Evolutionary conservation across 2,329 filamentous ascomycete genomes (phyloP).

Genomic region (Alternaria panax): DNA sequence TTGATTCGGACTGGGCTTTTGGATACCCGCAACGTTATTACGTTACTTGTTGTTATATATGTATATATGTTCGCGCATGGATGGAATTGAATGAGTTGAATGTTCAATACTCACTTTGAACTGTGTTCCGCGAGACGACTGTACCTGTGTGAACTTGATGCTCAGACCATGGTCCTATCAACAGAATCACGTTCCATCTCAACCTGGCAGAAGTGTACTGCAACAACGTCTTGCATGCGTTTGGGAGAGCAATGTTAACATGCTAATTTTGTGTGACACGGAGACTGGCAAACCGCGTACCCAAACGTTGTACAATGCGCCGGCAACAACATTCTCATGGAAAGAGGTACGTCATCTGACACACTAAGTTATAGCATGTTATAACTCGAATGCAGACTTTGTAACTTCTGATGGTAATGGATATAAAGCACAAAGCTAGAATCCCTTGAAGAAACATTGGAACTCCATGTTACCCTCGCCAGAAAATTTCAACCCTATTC

Average conservation of each 20-base stretch:
- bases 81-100: not conserved
- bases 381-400: not conserved
- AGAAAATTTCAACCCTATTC: not conserved
- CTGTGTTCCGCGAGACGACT: not conserved
- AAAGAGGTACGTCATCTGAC: not conserved
- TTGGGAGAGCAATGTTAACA: not conserved
- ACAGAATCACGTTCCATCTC: not conserved
- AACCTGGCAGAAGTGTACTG: not conserved
- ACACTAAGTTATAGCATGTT: not conserved
- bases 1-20: not conserved
- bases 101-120: not conserved
- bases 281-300: not conserved
- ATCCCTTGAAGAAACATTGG: not conserved
- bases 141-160: not conserved
- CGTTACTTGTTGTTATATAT: not conserved
- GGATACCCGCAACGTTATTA: conserved; percentile 13
- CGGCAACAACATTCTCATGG: not conserved
- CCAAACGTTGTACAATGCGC: not conserved
- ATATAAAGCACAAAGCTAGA: not conserved
- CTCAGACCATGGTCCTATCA: not conserved
- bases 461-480: not conserved
- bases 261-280: not conserved
- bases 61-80: not conserved
- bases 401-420: not conserved
- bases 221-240: not conserved